These are phyloP conservation scores for Talaromyces stipitatus DNA, from an alignment of 495 filamentous ascomycete species.

Conservation along the genomic window DNA sequence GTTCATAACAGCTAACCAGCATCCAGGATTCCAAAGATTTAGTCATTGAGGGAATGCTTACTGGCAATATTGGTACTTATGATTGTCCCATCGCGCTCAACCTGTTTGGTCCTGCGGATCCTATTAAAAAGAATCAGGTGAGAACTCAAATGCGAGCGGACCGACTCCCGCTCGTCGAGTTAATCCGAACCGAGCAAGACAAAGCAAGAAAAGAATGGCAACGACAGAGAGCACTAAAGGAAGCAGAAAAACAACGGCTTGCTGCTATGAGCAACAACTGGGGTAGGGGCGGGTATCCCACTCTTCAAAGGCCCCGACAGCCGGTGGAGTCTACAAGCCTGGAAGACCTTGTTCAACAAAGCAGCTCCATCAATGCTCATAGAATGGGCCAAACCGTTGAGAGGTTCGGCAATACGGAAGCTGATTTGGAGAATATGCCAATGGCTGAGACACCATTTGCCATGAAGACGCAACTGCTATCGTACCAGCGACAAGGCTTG, in stretches of 20 bases:
- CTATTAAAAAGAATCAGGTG: slow-evolving; percentile 38
- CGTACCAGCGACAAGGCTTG: slow-evolving; percentile 78
- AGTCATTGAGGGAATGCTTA: slow-evolving; percentile 57
- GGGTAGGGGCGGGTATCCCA: slow-evolving; percentile 16
- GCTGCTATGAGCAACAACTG: slow-evolving; percentile 30
- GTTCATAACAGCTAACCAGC: not conserved
- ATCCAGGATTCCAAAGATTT: slow-evolving; percentile 42
- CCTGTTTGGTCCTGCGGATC: slow-evolving; percentile 58
- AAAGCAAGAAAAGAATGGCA: slow-evolving; percentile 10
- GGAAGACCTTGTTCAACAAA: slow-evolving; percentile 57
- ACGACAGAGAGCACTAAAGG: slow-evolving; percentile 30
- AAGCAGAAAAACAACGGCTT: slow-evolving; percentile 34
- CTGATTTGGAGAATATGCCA: slow-evolving; percentile 64
- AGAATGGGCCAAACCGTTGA: slow-evolving; percentile 61
- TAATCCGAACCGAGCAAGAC: slow-evolving; percentile 28
- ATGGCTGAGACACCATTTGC: slow-evolving; percentile 57
- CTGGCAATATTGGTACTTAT: slow-evolving; percentile 51
- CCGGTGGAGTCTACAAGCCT: slow-evolving; percentile 30
- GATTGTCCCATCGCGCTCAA: slow-evolving; percentile 65
- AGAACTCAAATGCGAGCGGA: slow-evolving; percentile 56
- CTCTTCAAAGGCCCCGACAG: slow-evolving; percentile 18
- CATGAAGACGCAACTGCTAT: slow-evolving; percentile 60
- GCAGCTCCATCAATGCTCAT: slow-evolving; percentile 62
- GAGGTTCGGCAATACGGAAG: slow-evolving; percentile 60
- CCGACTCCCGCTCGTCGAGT: slow-evolving; percentile 42